A percentile compares a stretch with the other conserved stretches of the same genome.
These are phyloP conservation scores for Aspergillus baeticus DNA, from an alignment of 495 filamentous ascomycete species.

Conservation along the genomic window DNA sequence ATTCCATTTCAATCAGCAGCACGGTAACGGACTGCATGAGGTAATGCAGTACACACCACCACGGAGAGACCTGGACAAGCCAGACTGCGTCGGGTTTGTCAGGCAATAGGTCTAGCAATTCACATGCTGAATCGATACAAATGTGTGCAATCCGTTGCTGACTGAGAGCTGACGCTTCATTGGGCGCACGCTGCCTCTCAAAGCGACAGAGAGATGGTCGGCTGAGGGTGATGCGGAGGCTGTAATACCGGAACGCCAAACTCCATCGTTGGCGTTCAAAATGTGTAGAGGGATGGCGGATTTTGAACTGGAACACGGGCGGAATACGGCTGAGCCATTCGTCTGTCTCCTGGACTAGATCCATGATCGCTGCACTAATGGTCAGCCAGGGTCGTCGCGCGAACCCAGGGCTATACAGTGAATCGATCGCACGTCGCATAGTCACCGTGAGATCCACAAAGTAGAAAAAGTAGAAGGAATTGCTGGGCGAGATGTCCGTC, in stretches of 20 bases:
- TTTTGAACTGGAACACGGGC: constrained; percentile 37
- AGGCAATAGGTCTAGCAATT: constrained; percentile 47
- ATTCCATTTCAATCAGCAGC: constrained; percentile 45
- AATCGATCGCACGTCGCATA: constrained; percentile 45
- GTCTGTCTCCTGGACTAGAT: constrained; percentile 43
- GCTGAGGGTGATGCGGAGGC: constrained; percentile 51
- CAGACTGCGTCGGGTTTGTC: constrained; percentile 18
- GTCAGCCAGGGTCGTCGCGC: constrained; percentile 50
- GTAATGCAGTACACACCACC: constrained; percentile 59
- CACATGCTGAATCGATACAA: constrained; percentile 51
- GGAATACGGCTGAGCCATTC: constrained; percentile 51
- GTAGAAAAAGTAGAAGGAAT: constrained; percentile 44
- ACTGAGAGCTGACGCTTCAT: constrained; percentile 4
- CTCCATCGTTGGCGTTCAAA: constrained; percentile 27
- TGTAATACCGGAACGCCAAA: constrained; percentile 52
- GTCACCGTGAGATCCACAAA: constrained; percentile 43
- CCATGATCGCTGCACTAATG: constrained; percentile 47
- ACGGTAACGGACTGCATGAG: constrained; percentile 54
- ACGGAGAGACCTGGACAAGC: constrained; percentile 48
- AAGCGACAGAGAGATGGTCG: constrained; percentile 56
- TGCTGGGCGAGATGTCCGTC: constrained; percentile 25
- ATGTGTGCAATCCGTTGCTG: constrained; percentile 4
- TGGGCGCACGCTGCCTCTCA: constrained; percentile 1
- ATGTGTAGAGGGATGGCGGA: constrained; percentile 11
- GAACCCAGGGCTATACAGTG: constrained; percentile 54